Base-by-base conservation (phyloP, 148 eudicot species). In the Rhododendron ovatum region DNA sequence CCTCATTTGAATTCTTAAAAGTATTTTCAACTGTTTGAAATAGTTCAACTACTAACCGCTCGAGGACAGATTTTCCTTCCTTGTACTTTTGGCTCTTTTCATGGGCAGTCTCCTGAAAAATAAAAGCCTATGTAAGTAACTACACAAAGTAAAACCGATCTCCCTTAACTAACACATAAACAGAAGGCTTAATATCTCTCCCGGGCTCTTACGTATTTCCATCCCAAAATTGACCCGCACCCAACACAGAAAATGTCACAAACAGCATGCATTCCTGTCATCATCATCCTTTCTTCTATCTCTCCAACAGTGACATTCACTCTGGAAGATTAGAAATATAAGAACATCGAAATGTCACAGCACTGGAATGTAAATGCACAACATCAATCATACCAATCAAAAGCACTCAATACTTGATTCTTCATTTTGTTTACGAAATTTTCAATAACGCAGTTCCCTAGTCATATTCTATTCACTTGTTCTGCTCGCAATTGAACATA, bases 81-180 rank as follows among this genome's bases (percentile, higher is more conserved):
- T 97, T 97, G 94, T 97, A 97, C 95, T 97, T 97, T 82, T 97
- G 95, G 88, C 63, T 86, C 94, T 92, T 94, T 76, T 94, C 95
- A 90, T 93, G 94, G 82, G 99, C 99, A 85, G 90, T 91, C 85
- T 97, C 99, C 99, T 97, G 95, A 88, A 90, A 71, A 92, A 77
- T 80, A 80, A 89, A 74, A 55, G 87, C 77, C 81, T 75, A 85
- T 85, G 85, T 90, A 82, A 86, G 77, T 87, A 87, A 73, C 75
- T 20, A 55, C 75, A 74, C 43, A 2, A 28, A 28, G 76, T 28
- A 71, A 14, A 67, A 33, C 20, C 20, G 15, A 71, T 30, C 9
- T 43, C 47, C 71, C 13, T 83, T 30, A 35, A 67, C 43, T 55
- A 75, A 69, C 75, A 90, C n/a, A 75, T 39, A 67, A 85, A 39